Percentiles rank a stretch among this genome's conserved stretches.
Evolutionary conservation across 2,329 filamentous ascomycete genomes (phyloP).

Genomic region (Helotiales sp.): DNA sequence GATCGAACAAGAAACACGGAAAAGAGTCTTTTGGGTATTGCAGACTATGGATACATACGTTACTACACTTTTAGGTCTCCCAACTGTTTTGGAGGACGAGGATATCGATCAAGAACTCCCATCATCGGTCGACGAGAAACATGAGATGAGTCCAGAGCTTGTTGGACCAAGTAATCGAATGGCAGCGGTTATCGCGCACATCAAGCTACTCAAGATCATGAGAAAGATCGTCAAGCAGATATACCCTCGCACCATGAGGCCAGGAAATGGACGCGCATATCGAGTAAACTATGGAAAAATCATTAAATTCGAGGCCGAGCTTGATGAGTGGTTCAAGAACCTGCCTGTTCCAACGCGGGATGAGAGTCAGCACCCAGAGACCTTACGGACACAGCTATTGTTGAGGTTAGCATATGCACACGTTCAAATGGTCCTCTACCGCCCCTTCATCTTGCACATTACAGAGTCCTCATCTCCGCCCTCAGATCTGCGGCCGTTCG

Average conservation of each 20-base stretch:
- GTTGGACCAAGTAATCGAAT: constrained; percentile 56
- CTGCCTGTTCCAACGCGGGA: constrained; percentile 66
- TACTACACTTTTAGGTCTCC: constrained; percentile 63
- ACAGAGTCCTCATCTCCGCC: constrained; percentile 60
- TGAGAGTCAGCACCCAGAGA: constrained; percentile 71
- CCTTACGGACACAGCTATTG: constrained; percentile 63
- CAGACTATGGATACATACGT: constrained; percentile 69
- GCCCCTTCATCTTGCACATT: constrained; percentile 80
- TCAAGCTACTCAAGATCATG: constrained; percentile 58
- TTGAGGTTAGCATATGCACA: constrained; percentile 77
- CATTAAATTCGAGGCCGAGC: constrained; percentile 17
- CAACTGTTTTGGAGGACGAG: constrained; percentile 58
- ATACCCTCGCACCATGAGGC: constrained; percentile 53
- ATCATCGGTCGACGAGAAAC: constrained; percentile 60
- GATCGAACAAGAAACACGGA: constrained; percentile 60
- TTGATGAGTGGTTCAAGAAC: constrained; percentile 59
- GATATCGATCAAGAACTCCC: constrained; percentile 66
- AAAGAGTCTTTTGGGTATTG: constrained; percentile 66
- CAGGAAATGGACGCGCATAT: constrained; percentile 4
- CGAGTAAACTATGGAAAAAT: constrained; percentile 4
- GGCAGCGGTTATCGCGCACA: constrained; percentile 63
- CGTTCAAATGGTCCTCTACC: constrained; percentile 75
- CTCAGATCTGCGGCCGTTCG: constrained; percentile 72
- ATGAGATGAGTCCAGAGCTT: constrained; percentile 53
- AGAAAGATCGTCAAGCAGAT: constrained; percentile 61